Evolutionary conservation across 805 yeast genomes (phyloP), one percentile per base, ranked within the genome.

Genomic region (Candida suzukii): DNA sequence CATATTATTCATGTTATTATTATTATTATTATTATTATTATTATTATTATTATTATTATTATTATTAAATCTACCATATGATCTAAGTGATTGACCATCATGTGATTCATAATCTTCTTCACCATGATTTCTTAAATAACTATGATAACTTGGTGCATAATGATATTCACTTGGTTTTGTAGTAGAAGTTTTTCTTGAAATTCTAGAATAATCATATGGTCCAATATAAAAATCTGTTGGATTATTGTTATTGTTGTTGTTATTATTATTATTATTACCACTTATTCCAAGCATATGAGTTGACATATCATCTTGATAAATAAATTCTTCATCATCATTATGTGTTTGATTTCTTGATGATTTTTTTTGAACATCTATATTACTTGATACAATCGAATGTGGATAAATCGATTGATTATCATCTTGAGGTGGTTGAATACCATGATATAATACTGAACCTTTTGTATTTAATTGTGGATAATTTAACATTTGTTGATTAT

Each of bases 311-410:
- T 50, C 54, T 31, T 50, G 36, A 30, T 58, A 58, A 2, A 58
- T 56, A 42, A 59, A 59, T 14, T 57, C 57, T 40, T 60, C 64
- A 12, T 43, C 50, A n/a, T 47, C 53, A 14, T 45, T 34, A n/a
- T n/a, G n/a, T 18, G 31, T 12, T 9, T 12, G 10, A 4, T 13
- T 33, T 17, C 30, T 42, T 31, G 29, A 35, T 32, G 24, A 27
- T 24, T 35, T 27, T 32, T 40, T 39, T 5, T 14, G 12, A 18
- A 20, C 20, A 20, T 37, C 39, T 4, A 21, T 31, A 17, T 30
- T 28, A 4, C 48, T 42, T 7, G 60, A 55, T 29, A 51, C 41
- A 14, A 56, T 39, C 2, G 61, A 56, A 18, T 41, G 46, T 37
- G 55, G 62, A 37, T 53, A 56, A 1, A 45, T 24, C 2, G 61